Conservation (phyloP, 352 stramenopile species). For the Pythium biforme region DNA sequence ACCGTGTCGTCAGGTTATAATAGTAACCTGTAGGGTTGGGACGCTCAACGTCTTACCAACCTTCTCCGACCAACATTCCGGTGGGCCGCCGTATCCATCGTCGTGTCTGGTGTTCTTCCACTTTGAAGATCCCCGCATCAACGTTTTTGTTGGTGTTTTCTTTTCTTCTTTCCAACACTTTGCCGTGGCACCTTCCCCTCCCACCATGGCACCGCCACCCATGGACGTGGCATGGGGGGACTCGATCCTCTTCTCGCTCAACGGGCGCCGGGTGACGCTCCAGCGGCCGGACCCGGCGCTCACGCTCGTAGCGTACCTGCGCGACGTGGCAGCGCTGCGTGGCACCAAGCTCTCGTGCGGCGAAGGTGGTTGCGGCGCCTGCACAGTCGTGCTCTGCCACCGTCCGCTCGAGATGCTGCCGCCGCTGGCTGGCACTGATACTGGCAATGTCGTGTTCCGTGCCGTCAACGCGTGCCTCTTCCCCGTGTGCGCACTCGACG, state of each 20-base stretch:
- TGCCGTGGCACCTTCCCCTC: too few relatives aligned
- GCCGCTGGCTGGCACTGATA: background rate
- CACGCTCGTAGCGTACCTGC: constrained; percentile 63
- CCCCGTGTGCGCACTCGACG: constrained; percentile 69
- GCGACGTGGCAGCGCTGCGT: constrained; percentile 51
- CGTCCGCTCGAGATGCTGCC: constrained; percentile 18
- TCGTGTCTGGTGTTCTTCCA: background rate
- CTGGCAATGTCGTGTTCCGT: constrained; percentile 25
- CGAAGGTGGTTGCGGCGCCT: constrained; percentile 37
- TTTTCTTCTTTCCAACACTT: background rate
- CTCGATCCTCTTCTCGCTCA: constrained; percentile 25
- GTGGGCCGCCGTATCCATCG: constrained; percentile 11
- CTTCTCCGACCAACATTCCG: constrained; percentile 27
- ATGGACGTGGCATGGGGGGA: constrained; percentile 22
- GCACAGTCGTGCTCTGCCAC: constrained; percentile 36
- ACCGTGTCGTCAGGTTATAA: background rate
- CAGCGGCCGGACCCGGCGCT: constrained; percentile 23
- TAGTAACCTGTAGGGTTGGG: too few relatives aligned
- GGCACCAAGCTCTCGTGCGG: constrained; percentile 68
- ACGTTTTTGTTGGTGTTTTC: background rate
- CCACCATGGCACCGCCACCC: constrained; percentile 16
- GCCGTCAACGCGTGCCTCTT: constrained; percentile 87
- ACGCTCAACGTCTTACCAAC: too few relatives aligned
- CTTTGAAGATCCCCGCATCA: background rate
- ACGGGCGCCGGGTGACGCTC: constrained; percentile 20